Percentiles rank a stretch among this genome's conserved stretches.
Conservation (phyloP, 768 basidiomycete species). For the Lactifluus subvellereus region DNA sequence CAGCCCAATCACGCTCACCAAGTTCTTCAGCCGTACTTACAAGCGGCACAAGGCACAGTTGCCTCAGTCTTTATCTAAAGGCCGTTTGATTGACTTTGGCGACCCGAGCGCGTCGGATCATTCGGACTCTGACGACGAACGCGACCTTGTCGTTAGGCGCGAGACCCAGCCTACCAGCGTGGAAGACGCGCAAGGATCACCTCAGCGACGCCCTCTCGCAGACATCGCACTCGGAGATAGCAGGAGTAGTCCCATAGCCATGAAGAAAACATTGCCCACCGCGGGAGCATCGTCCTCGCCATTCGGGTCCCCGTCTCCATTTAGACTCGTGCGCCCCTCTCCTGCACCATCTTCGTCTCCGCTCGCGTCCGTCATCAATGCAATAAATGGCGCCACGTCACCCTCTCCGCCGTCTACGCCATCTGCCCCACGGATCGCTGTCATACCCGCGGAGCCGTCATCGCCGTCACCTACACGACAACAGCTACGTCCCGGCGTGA, state of each 20-base stretch:
- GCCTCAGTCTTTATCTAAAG: slow-evolving; percentile 4
- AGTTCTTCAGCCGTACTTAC: slow-evolving; percentile 24
- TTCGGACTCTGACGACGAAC: slow-evolving; percentile 6
- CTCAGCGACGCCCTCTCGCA: slow-evolving; percentile 21
- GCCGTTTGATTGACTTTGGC: slow-evolving; percentile 18
- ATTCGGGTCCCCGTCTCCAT: slow-evolving; percentile 8
- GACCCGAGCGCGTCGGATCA: background rate
- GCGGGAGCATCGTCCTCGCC: background rate
- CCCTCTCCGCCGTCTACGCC: slow-evolving; percentile 2
- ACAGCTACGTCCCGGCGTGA: slow-evolving; percentile 2
- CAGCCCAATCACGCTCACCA: slow-evolving; percentile 21
- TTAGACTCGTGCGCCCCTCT: slow-evolving; percentile 29
- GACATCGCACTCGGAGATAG: slow-evolving; percentile 20
- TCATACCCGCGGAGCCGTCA: slow-evolving; percentile 13
- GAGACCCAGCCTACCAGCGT: background rate
- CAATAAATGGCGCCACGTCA: slow-evolving; percentile 18
- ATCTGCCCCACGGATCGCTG: slow-evolving; percentile 14
- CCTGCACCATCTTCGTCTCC: slow-evolving; percentile 26
- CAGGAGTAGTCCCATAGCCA: slow-evolving; percentile 1
- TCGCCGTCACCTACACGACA: slow-evolving; percentile 17
- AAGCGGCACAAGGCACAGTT: slow-evolving; percentile 14
- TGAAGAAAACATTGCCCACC: background rate
- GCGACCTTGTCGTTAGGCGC: background rate
- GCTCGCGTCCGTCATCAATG: slow-evolving; percentile 23
- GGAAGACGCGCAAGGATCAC: background rate